A percentile compares a stretch with the other conserved stretches of the same genome.
Conservation (phyloP, 164 flowering plant species). For the Nelumbo lutea region DNA sequence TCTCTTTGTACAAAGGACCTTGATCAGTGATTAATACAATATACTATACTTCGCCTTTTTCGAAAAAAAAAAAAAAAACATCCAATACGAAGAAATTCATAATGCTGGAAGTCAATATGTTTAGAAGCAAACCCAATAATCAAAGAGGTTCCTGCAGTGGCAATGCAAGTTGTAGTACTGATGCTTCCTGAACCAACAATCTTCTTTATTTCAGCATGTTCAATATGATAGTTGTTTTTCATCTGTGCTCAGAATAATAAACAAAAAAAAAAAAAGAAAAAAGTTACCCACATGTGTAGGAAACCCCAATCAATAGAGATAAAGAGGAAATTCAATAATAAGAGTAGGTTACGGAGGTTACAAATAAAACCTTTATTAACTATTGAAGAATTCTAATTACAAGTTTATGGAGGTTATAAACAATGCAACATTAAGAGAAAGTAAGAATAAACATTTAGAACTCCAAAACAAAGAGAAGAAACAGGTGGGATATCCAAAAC, state of each 20-base stretch:
- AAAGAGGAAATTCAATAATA: neutral
- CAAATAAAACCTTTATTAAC: too few species aligned
- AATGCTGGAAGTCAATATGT: constrained; percentile 1
- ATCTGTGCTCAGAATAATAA: constrained; percentile 47
- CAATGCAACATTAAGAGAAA: too few species aligned
- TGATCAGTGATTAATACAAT: too few species aligned
- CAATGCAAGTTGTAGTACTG: constrained; percentile 51
- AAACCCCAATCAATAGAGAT: neutral
- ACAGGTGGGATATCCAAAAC: too few species aligned
- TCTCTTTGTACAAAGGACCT: too few species aligned
- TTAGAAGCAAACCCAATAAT: constrained; percentile 62
- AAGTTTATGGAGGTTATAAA: too few species aligned
- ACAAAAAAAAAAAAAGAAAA: constrained; percentile 11
- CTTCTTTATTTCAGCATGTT: constrained; percentile 61
- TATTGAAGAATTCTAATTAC: too few species aligned
- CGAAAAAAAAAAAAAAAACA: neutral
- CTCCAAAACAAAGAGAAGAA: too few species aligned
- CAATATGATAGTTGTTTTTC: constrained; percentile 43
- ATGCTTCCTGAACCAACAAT: constrained; percentile 46
- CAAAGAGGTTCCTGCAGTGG: constrained; percentile 82
- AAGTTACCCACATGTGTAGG: too few species aligned
- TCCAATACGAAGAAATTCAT: neutral
- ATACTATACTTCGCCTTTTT: too few species aligned
- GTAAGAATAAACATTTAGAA: too few species aligned
- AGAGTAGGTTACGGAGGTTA: too few species aligned